Percentiles rank a stretch among this genome's conserved stretches.
Conservation (phyloP, 257 asterid genomes). For the Galeopsis tetrahit region DNA sequence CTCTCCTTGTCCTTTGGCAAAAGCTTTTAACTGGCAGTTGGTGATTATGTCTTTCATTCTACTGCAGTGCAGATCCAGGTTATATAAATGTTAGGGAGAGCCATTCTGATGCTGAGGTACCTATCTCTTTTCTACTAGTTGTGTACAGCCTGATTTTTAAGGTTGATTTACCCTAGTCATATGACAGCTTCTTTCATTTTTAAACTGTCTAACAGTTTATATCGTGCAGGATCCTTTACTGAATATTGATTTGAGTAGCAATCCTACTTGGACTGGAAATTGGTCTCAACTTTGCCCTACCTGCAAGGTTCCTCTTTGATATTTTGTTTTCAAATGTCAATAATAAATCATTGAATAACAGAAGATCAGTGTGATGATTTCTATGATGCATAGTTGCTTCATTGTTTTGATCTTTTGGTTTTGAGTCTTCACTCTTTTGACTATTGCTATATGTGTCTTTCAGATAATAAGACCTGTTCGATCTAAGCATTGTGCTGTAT, state of each 20-base stretch:
- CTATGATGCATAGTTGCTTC: constrained; percentile 28
- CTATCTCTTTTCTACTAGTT: constrained; percentile 29
- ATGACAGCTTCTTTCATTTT: constrained; percentile 17
- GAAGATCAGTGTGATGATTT: constrained; percentile 31
- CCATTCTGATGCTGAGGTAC: constrained; percentile 74
- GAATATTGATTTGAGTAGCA: constrained; percentile 70
- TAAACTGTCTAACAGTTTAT: constrained; percentile 27
- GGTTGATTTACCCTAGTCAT: constrained; percentile 1
- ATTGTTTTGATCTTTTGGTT: constrained; percentile 21
- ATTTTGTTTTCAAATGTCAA: constrained; percentile 24
- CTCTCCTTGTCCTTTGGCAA: constrained; percentile 20
- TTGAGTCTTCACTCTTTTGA: constrained; percentile 24
- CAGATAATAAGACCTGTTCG: constrained; percentile 96
- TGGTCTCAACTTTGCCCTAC: constrained; percentile 99
- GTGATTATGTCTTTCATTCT: constrained; percentile 42
- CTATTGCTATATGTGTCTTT: constrained; percentile 30
- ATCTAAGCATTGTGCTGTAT: constrained; percentile 93
- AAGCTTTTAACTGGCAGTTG: constrained; percentile 30
- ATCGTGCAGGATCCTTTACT: constrained; percentile 75
- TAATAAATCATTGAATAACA: constrained; percentile 24
- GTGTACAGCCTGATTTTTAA: constrained; percentile 28
- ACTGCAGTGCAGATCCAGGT: constrained; percentile 93
- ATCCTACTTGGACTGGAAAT: constrained; percentile 79
- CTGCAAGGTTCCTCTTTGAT: constrained; percentile 75
- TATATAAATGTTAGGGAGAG: constrained; percentile 52